Conservation (phyloP, 345 rosid species). For the Syzygium jambos region DNA sequence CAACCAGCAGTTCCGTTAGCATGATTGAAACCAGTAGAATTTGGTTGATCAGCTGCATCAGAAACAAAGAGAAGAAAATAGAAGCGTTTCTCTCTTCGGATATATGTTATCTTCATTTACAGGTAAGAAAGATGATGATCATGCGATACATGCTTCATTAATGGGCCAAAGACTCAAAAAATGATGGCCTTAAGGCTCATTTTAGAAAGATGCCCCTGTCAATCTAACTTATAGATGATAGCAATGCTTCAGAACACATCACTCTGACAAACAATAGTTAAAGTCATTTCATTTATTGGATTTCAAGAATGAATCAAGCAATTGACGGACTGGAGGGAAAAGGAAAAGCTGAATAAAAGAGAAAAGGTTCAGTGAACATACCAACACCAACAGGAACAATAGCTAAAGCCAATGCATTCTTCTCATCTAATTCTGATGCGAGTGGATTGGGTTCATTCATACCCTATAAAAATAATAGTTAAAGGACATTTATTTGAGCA, state of each 20-base stretch:
- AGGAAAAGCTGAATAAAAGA: neutral
- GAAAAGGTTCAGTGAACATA: conserved; percentile 8
- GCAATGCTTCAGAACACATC: neutral
- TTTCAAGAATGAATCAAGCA: neutral
- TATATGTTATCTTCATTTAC: neutral
- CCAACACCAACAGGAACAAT: conserved; percentile 74
- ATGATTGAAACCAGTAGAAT: conserved; percentile 27
- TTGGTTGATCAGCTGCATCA: conserved; percentile 52
- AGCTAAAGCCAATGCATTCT: conserved; percentile 89
- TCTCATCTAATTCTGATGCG: conserved; percentile 68
- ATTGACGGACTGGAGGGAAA: neutral
- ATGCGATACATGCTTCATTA: neutral
- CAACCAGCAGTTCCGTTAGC: conserved; percentile 61
- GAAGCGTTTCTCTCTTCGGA: neutral
- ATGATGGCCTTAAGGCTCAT: neutral
- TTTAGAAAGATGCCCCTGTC: neutral
- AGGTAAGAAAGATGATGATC: neutral
- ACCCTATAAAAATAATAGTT: conserved; percentile 24
- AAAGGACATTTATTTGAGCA: neutral
- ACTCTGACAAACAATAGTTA: neutral
- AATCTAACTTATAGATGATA: neutral
- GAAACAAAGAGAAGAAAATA: neutral
- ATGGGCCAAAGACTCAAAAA: neutral
- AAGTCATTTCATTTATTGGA: neutral
- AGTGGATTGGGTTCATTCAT: conserved; percentile 68